phyloP scores from a whole-genome alignment of 805 yeast genomes.

The Saccharomycopsis fermentans region DNA sequence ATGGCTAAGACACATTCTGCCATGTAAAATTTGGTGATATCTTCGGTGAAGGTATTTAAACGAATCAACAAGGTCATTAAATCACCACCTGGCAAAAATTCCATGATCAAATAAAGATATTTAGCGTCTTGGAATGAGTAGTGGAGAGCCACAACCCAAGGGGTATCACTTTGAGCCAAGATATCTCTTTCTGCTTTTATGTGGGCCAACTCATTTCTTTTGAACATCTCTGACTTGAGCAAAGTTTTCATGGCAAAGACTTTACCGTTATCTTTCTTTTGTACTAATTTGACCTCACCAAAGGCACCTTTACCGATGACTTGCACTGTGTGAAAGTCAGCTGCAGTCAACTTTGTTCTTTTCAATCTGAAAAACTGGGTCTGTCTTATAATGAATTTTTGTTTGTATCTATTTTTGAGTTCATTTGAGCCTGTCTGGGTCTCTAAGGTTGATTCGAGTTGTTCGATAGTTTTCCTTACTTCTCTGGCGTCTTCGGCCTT shows the following conservation, averaged over 20 bases:
- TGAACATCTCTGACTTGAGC: slow-evolving; percentile 85
- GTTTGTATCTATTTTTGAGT: slow-evolving; percentile 70
- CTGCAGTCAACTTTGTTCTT: slow-evolving; percentile 72
- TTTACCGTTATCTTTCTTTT: slow-evolving; percentile 84
- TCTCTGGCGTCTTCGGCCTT: slow-evolving; percentile 89
- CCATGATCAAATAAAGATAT: slow-evolving; percentile 71
- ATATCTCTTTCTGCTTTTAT: slow-evolving; percentile 96
- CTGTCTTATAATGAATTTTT: slow-evolving; percentile 79
- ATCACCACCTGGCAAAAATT: slow-evolving; percentile 32
- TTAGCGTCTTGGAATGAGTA: slow-evolving; percentile 75
- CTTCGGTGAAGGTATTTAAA: slow-evolving; percentile 91
- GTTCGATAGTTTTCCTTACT: slow-evolving; percentile 84
- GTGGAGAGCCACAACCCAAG: slow-evolving; percentile 79
- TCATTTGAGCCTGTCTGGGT: slow-evolving; percentile 73
- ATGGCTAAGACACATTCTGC: slow-evolving; percentile 94
- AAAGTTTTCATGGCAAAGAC: slow-evolving; percentile 92
- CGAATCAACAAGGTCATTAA: slow-evolving; percentile 88
- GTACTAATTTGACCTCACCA: slow-evolving; percentile 93
- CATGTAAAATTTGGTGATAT: slow-evolving; percentile 84
- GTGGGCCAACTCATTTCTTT: slow-evolving; percentile 88
- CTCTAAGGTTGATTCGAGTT: slow-evolving; percentile 62
- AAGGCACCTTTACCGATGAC: slow-evolving; percentile 94
- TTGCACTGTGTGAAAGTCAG: slow-evolving; percentile 81
- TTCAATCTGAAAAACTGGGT: slow-evolving; percentile 76
- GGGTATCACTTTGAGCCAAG: slow-evolving; percentile 78